Evolutionary conservation across 345 rosid species (phyloP).

Genomic region (Kandelia obovata): DNA sequence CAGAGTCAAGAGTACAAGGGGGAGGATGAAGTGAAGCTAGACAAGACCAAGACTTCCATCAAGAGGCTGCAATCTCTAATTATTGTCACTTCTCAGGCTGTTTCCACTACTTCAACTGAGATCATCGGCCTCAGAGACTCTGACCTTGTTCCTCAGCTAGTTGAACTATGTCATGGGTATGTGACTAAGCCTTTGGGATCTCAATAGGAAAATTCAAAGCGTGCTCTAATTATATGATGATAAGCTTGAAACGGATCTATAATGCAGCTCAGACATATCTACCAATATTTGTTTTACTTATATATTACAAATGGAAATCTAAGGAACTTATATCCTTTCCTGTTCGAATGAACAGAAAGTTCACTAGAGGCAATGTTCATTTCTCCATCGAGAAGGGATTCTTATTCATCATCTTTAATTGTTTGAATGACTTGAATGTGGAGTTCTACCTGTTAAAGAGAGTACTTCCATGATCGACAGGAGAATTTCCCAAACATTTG

Average conservation of each 20-base stretch:
- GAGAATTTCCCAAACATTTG: too few relatives aligned
- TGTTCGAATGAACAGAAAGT: neutral
- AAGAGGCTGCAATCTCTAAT: slow-evolving; percentile 69
- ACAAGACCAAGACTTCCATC: slow-evolving; percentile 82
- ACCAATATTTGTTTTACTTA: too few relatives aligned
- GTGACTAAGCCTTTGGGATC: slow-evolving; percentile 2
- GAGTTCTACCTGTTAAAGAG: too few relatives aligned
- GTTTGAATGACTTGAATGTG: neutral
- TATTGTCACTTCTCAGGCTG: slow-evolving; percentile 82
- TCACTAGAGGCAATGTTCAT: neutral
- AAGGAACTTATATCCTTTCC: neutral
- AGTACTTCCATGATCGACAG: too few relatives aligned
- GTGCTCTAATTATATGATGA: too few relatives aligned
- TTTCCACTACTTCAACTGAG: slow-evolving; percentile 78
- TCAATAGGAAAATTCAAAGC: too few relatives aligned
- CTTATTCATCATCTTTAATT: neutral
- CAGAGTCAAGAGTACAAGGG: slow-evolving; percentile 97
- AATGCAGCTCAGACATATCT: too few relatives aligned
- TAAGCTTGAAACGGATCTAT: too few relatives aligned
- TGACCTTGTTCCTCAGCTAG: slow-evolving; percentile 89
- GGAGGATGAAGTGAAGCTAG: slow-evolving; percentile 70
- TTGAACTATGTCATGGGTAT: slow-evolving; percentile 90
- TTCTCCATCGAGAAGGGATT: neutral
- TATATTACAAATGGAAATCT: too few relatives aligned
- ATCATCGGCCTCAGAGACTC: slow-evolving; percentile 74